Percentiles rank a stretch among this genome's conserved stretches.
Conservation (phyloP, 1,284 basidiomycete species). For the Pseudozyma sp. region DNA sequence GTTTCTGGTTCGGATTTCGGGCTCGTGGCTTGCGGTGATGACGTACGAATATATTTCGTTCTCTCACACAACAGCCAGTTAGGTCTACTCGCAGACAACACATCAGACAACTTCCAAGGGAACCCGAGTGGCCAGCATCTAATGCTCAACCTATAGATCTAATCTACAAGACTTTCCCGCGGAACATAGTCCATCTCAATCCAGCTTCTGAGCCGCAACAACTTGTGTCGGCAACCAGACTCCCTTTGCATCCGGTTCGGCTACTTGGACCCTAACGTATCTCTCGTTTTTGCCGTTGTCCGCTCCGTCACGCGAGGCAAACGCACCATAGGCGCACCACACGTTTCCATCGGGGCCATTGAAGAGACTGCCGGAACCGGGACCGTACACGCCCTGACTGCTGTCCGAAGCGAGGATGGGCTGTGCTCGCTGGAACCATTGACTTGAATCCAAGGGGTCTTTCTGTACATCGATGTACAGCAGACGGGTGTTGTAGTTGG, state of each 20-base stretch:
- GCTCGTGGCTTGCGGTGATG: slow-evolving; percentile 3
- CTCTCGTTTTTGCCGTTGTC: slow-evolving; percentile 36
- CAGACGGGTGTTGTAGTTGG: slow-evolving; percentile 45
- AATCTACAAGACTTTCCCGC: too few species aligned
- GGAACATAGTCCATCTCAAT: slow-evolving; percentile 3
- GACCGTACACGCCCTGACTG: slow-evolving; percentile 35
- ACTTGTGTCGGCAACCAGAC: slow-evolving; percentile 45
- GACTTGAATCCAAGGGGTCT: slow-evolving; percentile 29
- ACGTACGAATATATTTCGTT: slow-evolving; percentile 7
- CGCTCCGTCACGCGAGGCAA: slow-evolving; percentile 22
- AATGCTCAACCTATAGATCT: background rate
- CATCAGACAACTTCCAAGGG: background rate
- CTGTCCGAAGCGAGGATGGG: slow-evolving; percentile 32
- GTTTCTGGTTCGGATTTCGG: slow-evolving; percentile 6
- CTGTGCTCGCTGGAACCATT: slow-evolving; percentile 31
- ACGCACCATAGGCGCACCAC: slow-evolving; percentile 45
- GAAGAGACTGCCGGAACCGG: slow-evolving; percentile 37
- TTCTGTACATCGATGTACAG: slow-evolving; percentile 27
- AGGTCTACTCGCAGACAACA: too few species aligned
- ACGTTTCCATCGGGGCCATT: slow-evolving; percentile 24
- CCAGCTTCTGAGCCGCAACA: slow-evolving; percentile 20
- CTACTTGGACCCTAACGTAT: slow-evolving; percentile 40
- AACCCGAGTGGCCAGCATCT: background rate
- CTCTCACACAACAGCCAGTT: too few species aligned
- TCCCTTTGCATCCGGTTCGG: slow-evolving; percentile 29